Evolutionary conservation across 169 alveolate species (phyloP).

Genomic region (Pseudocohnilembus persalinus): DNA sequence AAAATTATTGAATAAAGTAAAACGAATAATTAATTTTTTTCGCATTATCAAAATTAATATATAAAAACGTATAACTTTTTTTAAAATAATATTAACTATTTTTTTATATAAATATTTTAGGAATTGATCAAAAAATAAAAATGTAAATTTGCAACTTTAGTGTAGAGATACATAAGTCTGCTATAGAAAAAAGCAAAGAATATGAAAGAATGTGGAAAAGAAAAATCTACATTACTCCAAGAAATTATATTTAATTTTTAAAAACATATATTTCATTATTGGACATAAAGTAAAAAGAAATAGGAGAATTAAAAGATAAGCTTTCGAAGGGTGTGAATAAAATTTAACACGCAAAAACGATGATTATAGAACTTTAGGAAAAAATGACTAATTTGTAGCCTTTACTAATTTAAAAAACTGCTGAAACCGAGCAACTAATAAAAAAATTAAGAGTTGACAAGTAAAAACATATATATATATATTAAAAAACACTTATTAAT

Average conservation of each 20-base stretch:
- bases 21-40: too few species aligned
- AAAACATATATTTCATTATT: conserved; percentile 41
- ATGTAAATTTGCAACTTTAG: neutral
- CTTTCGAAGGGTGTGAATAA: conserved; percentile 61
- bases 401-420: conserved; percentile 59
- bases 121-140: neutral
- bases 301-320: conserved; percentile 34
- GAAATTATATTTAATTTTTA: conserved; percentile 56
- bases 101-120: too few species aligned
- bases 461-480: conserved; percentile 17
- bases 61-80: too few species aligned
- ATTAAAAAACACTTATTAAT: conserved; percentile 62
- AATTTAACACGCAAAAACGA: conserved; percentile 61
- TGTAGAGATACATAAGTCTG: neutral
- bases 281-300: conserved; percentile 24
- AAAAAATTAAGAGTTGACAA: conserved; percentile 54
- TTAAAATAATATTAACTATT: too few species aligned
- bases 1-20: too few species aligned
- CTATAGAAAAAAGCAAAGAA: too few species aligned
- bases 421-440: conserved; percentile 58
- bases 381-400: conserved; percentile 59
- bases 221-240: conserved; percentile 61
- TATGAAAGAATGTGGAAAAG: conserved; percentile 38
- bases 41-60: too few species aligned
- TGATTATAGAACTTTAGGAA: conserved; percentile 53